phyloP scores from a whole-genome alignment of 257 asterid genomes.

The Scutellaria baicalensis region DNA sequence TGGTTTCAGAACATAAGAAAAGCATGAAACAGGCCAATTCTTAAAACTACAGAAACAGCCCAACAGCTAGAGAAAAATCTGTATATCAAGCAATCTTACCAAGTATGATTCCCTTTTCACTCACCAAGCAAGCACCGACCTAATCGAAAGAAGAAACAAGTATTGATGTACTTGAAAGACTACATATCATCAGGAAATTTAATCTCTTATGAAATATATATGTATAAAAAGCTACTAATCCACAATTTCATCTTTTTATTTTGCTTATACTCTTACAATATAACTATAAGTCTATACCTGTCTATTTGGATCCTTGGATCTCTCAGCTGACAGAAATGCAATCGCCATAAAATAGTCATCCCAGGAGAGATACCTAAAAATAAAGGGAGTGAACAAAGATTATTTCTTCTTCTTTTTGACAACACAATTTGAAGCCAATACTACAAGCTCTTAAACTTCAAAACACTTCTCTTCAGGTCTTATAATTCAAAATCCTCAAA shows the following conservation, averaged over 20 bases:
- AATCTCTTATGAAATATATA: not conserved
- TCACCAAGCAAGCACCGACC: conserved; percentile 99
- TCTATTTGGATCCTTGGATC: conserved; percentile 95
- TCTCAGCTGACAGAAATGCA: conserved; percentile 87
- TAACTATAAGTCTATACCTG: conserved; percentile 62
- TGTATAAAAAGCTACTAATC: not conserved
- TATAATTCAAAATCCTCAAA: not conserved
- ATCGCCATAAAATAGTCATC: conserved; percentile 95
- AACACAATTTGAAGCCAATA: not conserved
- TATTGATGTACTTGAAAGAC: not conserved
- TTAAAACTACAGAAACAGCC: not conserved
- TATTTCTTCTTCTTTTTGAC: not conserved
- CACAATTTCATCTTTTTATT: too few relatives aligned
- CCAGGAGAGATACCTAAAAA: conserved; percentile 70
- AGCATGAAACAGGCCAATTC: not conserved
- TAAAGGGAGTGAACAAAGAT: not conserved
- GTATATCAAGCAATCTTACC: conserved; percentile 44
- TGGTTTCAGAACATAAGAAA: not conserved
- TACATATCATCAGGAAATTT: not conserved
- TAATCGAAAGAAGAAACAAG: conserved; percentile 12
- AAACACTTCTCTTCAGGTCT: not conserved
- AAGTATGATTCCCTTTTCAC: conserved; percentile 77
- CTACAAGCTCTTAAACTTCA: not conserved
- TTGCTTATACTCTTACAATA: not conserved
- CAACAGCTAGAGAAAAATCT: not conserved